Evolutionary conservation across 176 grass and related monocot species (phyloP), one percentile per base, ranked within the genome.

Genomic region (Musa acuminata): DNA sequence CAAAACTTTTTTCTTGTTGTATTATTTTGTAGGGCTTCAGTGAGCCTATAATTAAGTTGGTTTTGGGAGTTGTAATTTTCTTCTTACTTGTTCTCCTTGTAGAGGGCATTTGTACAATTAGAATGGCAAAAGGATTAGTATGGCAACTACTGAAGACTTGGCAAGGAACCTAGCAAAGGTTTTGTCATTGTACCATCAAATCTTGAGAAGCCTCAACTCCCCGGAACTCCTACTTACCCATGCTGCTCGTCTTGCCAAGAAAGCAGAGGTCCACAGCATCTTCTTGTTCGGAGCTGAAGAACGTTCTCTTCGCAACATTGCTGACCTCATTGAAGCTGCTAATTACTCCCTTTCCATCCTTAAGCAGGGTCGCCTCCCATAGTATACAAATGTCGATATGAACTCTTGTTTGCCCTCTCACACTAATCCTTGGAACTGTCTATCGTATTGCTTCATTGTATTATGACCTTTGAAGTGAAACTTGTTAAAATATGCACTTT

Each of bases 251-350:
- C 82, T 93, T 35, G 80, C 84, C 0, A 98, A 98, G 84, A 98
- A 98, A 84, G 86, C 90, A 55, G 86, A 98, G 77, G 89, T 87
- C 72, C 86, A 75, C 62, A 75, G 86, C 63, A 87, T 98, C 29
- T 94, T 93, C 88, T 11, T 93, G 66, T 98, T 94, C 64, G 90
- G 84, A 11, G 83, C 90, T 1, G 90, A 91, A 82, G 95, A 93
- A 78, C 71, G 77, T 62, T 98, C 88, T 22, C 22, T 93, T 19
- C 94, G 89, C 84, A 93, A 93, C 79, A 98, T 91, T 53, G 67
- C 75, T 10, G 88, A 98, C 67, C 81, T 98, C 77, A 80, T 98
- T 63, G 84, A 91, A 66, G 72, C 95, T 29, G 88, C 86, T 51
- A 83, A 78, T 59, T 72, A 98, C 83, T 82, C 88, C 13, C 60